Base-by-base conservation (phyloP, 2,329 filamentous ascomycete genomes). In the Trichoderma polysporum region DNA sequence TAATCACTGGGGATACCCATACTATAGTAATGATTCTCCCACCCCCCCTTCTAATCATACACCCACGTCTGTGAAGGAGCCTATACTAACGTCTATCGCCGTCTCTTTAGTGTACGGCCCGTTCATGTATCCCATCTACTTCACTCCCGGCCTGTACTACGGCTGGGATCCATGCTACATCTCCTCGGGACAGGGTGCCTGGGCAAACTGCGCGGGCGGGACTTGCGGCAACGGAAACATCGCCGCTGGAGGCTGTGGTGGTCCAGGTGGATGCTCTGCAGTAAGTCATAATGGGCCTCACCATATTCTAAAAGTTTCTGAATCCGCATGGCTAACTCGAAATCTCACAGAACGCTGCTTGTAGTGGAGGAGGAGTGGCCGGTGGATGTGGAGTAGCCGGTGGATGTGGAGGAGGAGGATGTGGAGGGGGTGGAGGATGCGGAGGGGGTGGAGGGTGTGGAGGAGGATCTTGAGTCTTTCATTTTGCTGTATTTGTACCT, bases 1-100 rank as follows among this genome's bases (percentile, higher is more conserved):
- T 67, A 74, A 80, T 60, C 81, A 87, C 72, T 87, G 86, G 86
- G 85, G 85, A 0, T 84, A 84, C 61, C 76, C 78, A 0, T 86
- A 85, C 69, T 76, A 81, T 66, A 80, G 74, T 76, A 60, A 69
- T 69, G 4, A 22, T 3, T n/a, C n/a, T n/a, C n/a, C 3, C 22
- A 8, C 8, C 4, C 31, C 7, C 10, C 39, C n/a, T 17, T 49
- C 22, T 29, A 12, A 37, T 10, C 37, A 57, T 27, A 4, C 9
- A 4, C 3, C 2, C 7, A 17, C 19, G 5, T 54, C 0, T 17
- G 5, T 13, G 8, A 22, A 13, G 35, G 8, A 19, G 8, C 27
- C 27, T 17, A 15, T 35, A 17, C 58, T 22, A 27, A 25, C 13
- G n/a, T 25, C 12, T 29, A 31, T n/a, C 6, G 22, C 15, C 9